Evolutionary conservation across 2,329 filamentous ascomycete species (phyloP).

Genomic region (Ophiobolus disseminans): DNA sequence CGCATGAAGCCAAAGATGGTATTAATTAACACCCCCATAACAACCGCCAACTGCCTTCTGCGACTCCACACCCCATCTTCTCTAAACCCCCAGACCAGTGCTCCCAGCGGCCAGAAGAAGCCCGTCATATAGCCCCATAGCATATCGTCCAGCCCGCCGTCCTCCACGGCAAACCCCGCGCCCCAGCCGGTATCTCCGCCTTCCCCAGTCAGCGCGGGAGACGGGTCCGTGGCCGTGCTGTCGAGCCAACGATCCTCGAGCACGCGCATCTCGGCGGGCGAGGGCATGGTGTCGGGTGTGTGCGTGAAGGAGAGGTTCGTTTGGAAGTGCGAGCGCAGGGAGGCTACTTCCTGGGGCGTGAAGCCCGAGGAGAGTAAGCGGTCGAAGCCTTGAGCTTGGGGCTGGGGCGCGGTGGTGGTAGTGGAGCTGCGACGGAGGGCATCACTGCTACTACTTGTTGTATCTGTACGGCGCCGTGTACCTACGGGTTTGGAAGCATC

Average conservation of each 20-base stretch:
- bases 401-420: slow-evolving; percentile 60
- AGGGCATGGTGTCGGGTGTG: slow-evolving; percentile 89
- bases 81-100: slow-evolving; percentile 81
- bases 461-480: slow-evolving; percentile 25
- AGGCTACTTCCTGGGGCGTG: slow-evolving; percentile 80
- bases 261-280: slow-evolving; percentile 73
- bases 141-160: slow-evolving; percentile 79
- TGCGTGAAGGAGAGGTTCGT: slow-evolving; percentile 81
- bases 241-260: slow-evolving; percentile 95
- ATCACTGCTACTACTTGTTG: slow-evolving; percentile 14
- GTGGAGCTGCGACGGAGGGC: slow-evolving; percentile 29
- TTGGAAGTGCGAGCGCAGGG: slow-evolving; percentile 86
- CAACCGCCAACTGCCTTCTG: slow-evolving; percentile 84
- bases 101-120: slow-evolving; percentile 93
- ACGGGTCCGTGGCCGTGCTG: slow-evolving; percentile 55
- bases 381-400: slow-evolving; percentile 87
- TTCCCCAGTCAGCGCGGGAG: slow-evolving; percentile 48
- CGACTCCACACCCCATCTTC: slow-evolving; percentile 88
- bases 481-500: slow-evolving; percentile 19
- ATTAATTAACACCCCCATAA: slow-evolving; percentile 83
- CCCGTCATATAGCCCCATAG: slow-evolving; percentile 88
- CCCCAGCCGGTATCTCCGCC: slow-evolving; percentile 55
- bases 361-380: slow-evolving; percentile 83
- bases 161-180: slow-evolving; percentile 60
- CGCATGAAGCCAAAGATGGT: slow-evolving; percentile 75